These are phyloP conservation scores for Bondarzewia mesenterica DNA, from an alignment of 1,284 basidiomycete genomes.

Conservation along the genomic window DNA sequence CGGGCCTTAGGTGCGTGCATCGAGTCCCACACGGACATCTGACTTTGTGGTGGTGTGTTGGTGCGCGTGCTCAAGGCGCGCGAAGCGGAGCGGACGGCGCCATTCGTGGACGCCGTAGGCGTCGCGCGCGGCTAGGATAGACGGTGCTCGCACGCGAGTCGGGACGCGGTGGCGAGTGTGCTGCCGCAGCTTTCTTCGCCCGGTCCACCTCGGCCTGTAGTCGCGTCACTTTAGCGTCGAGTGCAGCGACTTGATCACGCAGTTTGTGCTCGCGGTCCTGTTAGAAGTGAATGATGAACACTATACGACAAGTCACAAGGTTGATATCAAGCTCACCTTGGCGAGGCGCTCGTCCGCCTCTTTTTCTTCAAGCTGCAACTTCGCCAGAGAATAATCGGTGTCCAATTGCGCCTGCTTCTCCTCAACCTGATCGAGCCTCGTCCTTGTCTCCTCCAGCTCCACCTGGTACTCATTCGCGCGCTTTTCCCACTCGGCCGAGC, in stretches of 20 bases:
- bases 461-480: conserved; percentile 63
- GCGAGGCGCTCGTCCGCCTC: conserved; percentile 59
- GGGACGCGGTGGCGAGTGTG: conserved; percentile 43
- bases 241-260: conserved; percentile 52
- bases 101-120: conserved; percentile 23
- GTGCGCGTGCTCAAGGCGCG: conserved; percentile 25
- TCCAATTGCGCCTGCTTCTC: conserved; percentile 57
- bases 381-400: conserved; percentile 55
- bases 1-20: conserved; percentile 54
- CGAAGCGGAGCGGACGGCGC: conserved; percentile 12
- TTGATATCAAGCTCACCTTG: conserved; percentile 37
- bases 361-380: conserved; percentile 64
- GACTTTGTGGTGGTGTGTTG: conserved; percentile 40
- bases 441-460: conserved; percentile 48
- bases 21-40: conserved; percentile 61
- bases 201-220: conserved; percentile 55
- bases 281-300: conserved; percentile 1
- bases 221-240: conserved; percentile 56
- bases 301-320: background rate
- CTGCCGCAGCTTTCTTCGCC: conserved; percentile 30
- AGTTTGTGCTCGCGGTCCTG: conserved; percentile 66
- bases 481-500: conserved; percentile 70
- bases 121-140: conserved; percentile 37
- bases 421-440: conserved; percentile 57
- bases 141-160: conserved; percentile 63